Base-by-base conservation (phyloP, 768 basidiomycete genomes). In the Hemileccinum impolitum region DNA sequence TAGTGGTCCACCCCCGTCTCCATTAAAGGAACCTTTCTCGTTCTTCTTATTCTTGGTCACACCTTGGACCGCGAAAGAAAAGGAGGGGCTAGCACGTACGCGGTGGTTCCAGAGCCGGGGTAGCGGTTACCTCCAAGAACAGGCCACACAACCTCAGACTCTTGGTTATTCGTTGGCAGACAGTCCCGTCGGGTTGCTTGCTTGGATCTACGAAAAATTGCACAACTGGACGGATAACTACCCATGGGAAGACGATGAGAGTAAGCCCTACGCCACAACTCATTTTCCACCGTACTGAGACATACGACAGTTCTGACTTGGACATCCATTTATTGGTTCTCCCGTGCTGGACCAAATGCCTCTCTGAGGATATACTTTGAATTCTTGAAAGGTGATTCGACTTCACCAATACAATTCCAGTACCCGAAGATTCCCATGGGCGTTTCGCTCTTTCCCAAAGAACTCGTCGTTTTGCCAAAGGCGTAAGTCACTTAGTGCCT, bases 311-410 rank as follows among this genome's bases (percentile, higher is more conserved):
- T 83, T 1, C 55, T 85, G 26, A 80, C 78, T 0, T 85, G 82
- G 81, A 60, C 81, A 18, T 81, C 79, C 3, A 69, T 81, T 11
- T 81, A 77, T 56, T 77, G 72, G 70, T 82, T 84, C 63, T 82
- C 81, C 7, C 73, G 75, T 10, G 70, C 75, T 0, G 81, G 81
- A 0, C 81, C 84, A 6, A 72, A 80, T 2, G 79, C 82, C 0
- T 76, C 82, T 0, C 18, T 77, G 8, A 70, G 81, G 12, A 82
- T 82, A 17, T 85, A 84, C 61, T 83, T 76, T 56, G 84, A 85
- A 56, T 53, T 30, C 12, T 35, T 54, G 14, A 11, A 35, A 4
- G 50, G 47, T 7, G 21, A 36, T 41, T 12, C 18, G 13, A 26
- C 9, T 11, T 0, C 0, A 7, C 8, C 14, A 10, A 0, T 3